Evolutionary conservation across 1,284 basidiomycete genomes (phyloP), one percentile per base, ranked within the genome.

Genomic region (Malassezia japonica): DNA sequence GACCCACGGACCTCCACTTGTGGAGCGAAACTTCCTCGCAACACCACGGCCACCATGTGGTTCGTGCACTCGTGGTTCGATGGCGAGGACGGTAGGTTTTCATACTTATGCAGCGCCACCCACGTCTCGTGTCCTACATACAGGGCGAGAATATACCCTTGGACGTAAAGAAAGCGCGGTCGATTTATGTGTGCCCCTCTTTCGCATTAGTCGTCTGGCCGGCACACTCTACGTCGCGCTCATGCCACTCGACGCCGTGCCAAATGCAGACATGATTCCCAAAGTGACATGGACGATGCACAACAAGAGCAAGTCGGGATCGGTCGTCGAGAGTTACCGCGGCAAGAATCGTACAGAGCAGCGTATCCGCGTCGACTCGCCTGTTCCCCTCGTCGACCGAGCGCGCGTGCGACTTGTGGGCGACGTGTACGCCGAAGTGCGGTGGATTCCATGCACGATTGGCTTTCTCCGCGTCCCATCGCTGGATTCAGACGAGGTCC

Each of bases 321-420:
- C 16, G 1, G 15, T 48, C 4, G 13, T 48, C 16, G 51, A 54
- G 36, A 25, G 20, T 6, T 32, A n/a, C 4, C 51, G 51, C 20
- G 51, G 46, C 15, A 32, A 39, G 5, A 54, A 54, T 38, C 46
- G 51, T 21, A 31, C 48, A 6, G 46, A 54, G 51, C 46, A 48
- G 51, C 51, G 51, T n/a, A 33, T 54, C 13, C 46, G 41, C 13
- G 31, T 38, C 15, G 51, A 48, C 6, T 20, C 44, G 20, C 39
- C 51, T 1, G 18, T 48, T 7, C 31, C 29, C 5, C 20, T 54
- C 18, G 20, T 15, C 34, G 46, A 48, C 35, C 32, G 41, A 3
- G 32, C 33, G n/a, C 46, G 40, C 10, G 35, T 54, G 7, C 36
- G 51, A 9, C 37, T 54, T 15, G 27, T 41, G 9, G 15, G 18